Base-by-base conservation (phyloP, 2,329 filamentous ascomycete species). In the Drechslerella stenobrocha region DNA sequence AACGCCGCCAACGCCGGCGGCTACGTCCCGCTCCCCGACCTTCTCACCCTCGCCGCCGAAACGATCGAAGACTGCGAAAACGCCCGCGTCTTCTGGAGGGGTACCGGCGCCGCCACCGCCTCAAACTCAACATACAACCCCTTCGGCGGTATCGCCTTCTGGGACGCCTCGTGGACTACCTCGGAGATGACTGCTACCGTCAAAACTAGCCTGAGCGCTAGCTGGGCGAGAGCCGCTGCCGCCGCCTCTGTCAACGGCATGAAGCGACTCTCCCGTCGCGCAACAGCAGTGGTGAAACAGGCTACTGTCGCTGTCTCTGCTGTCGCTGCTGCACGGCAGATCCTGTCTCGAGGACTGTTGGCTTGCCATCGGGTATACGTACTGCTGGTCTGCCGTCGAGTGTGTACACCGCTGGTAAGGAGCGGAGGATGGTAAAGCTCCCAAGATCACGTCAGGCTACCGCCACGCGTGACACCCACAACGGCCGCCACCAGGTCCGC, bases 161-260 rank as follows among this genome's bases (percentile, higher is more conserved):
- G 63, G 63, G 63, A 67, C 30, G 63, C 63, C 13, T 67, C 63
- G 22, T 67, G 63, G 63, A 67, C 63, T 1, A 45, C 55, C n/a
- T n/a, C 55, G 7, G 55, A 67, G 20, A 51, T 51, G 20, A 67
- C 50, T 6, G 24, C 13, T 6, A 45, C 63, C 8, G 42, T 53
- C 5, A 67, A 67, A 22, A n/a, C 13, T 7, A 50, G 55, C 0
- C n/a, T 67, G n/a, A 50, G 45, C 2, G 30, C 42, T 20, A 53
- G 48, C 44, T 53, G 52, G 61, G 30, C 26, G 11, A 32, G 9
- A 3, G 32, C 46, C 7, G 52, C 46, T n/a, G n/a, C n/a, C n/a
- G n/a, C n/a, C n/a, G n/a, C n/a, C n/a, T n/a, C n/a, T n/a, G n/a
- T n/a, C n/a, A n/a, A n/a, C n/a, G n/a, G n/a, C n/a, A n/a, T n/a